Evolutionary conservation across 306 rosid genomes (phyloP), one percentile per base, ranked within the genome.

Genomic region (Elaeagnus macrophylla): DNA sequence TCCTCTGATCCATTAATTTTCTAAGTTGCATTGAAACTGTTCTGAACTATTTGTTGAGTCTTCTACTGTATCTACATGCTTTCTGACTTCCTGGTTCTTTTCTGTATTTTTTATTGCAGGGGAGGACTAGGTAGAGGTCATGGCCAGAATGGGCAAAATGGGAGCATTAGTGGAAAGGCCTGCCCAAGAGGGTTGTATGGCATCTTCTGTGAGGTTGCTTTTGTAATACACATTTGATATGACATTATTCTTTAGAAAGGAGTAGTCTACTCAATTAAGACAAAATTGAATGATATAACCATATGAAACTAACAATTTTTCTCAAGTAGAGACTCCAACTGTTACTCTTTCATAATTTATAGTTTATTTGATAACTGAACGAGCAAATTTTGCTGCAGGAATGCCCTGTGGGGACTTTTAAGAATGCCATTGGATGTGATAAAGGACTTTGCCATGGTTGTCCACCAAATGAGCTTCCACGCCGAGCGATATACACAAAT

Each of bases 101-200:
- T n/a, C 57, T 57, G 37, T n/a, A 8, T 5, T 63, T 14, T 51
- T 12, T 37, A 54, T 76, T 53, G 56, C 84, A 90, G 97, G 71
- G 97, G 95, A 66, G 97, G 97, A 59, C 42, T 64, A 38, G 94
- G 97, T 66, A 85, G 86, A 73, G 95, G 85, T 52, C 83, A 68
- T 56, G 97, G 94, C 65, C 80, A 64, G 74, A 72, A 78, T 48
- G 97, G 97, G 38, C 77, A 83, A 68, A 86, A 86, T 56, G 97
- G 97, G 42, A 79, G 94, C 25, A 58, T 83, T 60, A 83, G 85
- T 61, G 97, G 95, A 74, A 70, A 51, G 69, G 78, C 82, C 59
- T 90, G 97, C 57, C 97, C 97, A 15, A 67, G 63, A 72, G 97
- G 97, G 72, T 89, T 90, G 17, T 86, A 75, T 65, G 95, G 97